Percentiles rank a stretch among this genome's conserved stretches.
Evolutionary conservation across 1,139 yeast genomes (phyloP).

Genomic region (Saccharomycopsis crataegensis): DNA sequence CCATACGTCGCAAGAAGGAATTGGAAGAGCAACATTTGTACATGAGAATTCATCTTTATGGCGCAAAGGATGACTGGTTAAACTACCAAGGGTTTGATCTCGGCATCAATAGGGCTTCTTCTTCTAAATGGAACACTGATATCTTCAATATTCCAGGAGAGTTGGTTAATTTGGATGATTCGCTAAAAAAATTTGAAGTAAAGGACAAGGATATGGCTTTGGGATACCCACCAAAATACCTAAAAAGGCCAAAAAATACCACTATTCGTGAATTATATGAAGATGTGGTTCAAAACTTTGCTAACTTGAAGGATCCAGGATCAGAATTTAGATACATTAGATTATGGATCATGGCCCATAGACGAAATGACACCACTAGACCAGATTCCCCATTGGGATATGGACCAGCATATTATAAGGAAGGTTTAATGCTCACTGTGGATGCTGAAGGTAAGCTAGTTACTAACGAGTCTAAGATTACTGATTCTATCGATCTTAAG

Average conservation of each 20-base stretch:
- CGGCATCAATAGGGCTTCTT: slow-evolving; percentile 46
- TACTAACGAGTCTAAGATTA: background rate
- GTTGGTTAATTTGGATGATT: slow-evolving; percentile 3
- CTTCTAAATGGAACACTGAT: slow-evolving; percentile 2
- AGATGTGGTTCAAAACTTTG: slow-evolving; percentile 36
- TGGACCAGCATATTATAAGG: slow-evolving; percentile 10
- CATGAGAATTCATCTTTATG: slow-evolving; percentile 50
- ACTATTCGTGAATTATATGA: slow-evolving; percentile 45
- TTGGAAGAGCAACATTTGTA: slow-evolving; percentile 76
- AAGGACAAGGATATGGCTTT: background rate
- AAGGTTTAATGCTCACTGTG: background rate
- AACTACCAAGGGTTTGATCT: slow-evolving; percentile 71
- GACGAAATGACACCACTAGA: slow-evolving; percentile 71
- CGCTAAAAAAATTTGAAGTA: background rate
- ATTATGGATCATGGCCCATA: slow-evolving; percentile 58
- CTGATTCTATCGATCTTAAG: background rate
- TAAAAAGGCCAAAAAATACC: slow-evolving; percentile 54
- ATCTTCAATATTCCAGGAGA: slow-evolving; percentile 18
- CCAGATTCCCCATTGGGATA: slow-evolving; percentile 46
- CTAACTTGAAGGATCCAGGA: background rate
- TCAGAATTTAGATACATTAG: slow-evolving; percentile 35
- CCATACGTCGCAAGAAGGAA: slow-evolving; percentile 50
- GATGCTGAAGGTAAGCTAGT: background rate
- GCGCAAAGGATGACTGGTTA: slow-evolving; percentile 42
- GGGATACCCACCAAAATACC: slow-evolving; percentile 35